These are phyloP conservation scores for Rhizoclosmatium sp. DNA, from an alignment of 192 early-diverging fungal genomes.

Conservation along the genomic window DNA sequence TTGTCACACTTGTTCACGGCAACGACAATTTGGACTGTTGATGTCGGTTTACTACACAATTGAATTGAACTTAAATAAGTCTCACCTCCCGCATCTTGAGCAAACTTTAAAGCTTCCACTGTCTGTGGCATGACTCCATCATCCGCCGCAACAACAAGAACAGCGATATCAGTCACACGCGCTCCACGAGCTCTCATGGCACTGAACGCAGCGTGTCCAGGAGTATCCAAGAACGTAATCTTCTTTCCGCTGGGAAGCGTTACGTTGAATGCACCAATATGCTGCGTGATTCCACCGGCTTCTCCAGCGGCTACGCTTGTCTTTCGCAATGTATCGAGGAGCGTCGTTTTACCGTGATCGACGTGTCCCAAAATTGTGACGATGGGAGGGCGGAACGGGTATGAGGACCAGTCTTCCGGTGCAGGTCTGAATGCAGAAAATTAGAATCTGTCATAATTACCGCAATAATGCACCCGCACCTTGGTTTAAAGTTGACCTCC, in stretches of 20 bases:
- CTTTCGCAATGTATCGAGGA: conserved; percentile 90
- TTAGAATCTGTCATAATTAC: no score
- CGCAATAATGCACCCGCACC: not conserved
- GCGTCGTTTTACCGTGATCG: conserved; percentile 95
- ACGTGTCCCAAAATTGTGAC: conserved; percentile 98
- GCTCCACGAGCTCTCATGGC: conserved; percentile 96
- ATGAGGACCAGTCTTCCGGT: conserved; percentile 77
- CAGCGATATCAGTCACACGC: conserved; percentile 91
- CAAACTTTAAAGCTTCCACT: conserved; percentile 92
- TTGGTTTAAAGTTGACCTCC: conserved; percentile 45
- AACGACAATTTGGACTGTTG: conserved; percentile 83
- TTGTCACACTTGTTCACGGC: conserved; percentile 99
- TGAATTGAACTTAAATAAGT: not conserved
- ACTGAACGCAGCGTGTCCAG: conserved; percentile 95
- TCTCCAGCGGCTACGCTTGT: conserved; percentile 92
- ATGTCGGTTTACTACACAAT: not conserved
- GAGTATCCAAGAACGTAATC: conserved; percentile 97
- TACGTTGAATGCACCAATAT: conserved; percentile 96
- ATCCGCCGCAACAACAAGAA: conserved; percentile 96
- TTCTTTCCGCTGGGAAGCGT: conserved; percentile 68
- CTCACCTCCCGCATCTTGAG: conserved; percentile 59
- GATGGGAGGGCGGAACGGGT: conserved; percentile 84
- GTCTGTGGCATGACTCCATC: conserved; percentile 99
- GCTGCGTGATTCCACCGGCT: conserved; percentile 97
- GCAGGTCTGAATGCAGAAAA: conserved; percentile 50